Percentiles rank a stretch among this genome's conserved stretches.
Evolutionary conservation across 495 filamentous ascomycete genomes (phyloP).

Genomic region (Choiromyces venosus): DNA sequence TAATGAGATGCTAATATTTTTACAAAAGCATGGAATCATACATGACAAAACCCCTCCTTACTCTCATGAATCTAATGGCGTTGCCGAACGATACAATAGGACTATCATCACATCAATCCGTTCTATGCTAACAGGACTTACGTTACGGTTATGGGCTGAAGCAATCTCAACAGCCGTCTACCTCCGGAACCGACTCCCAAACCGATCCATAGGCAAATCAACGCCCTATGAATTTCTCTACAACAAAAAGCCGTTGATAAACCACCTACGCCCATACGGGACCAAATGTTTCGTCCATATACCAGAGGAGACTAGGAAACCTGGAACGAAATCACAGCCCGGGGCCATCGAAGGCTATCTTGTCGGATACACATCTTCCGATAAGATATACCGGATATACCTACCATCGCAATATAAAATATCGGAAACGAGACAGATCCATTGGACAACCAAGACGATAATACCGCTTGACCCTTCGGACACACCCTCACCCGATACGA

Average conservation of each 20-base stretch:
- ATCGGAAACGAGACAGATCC: too few species aligned
- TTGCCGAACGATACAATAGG: constrained; percentile 16
- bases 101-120: background rate
- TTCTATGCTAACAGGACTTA: background rate
- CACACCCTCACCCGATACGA: too few species aligned
- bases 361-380: constrained; percentile 1
- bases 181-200: constrained; percentile 3
- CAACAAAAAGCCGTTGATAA: background rate
- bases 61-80: too few species aligned
- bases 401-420: too few species aligned
- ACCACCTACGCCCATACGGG: constrained; percentile 1
- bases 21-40: too few species aligned
- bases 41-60: too few species aligned
- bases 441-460: too few species aligned
- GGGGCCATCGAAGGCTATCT: constrained; percentile 3
- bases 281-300: constrained; percentile 7
- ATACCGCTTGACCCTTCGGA: too few species aligned
- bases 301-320: background rate
- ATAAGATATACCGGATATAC: background rate
- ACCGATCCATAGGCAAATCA: background rate
- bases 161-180: constrained; percentile 6
- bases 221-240: constrained; percentile 10
- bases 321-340: background rate
- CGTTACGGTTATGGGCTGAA: constrained; percentile 12
- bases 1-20: too few species aligned